Evolutionary conservation across 306 rosid species (phyloP).

Genomic region (Dalbergia oliveri): DNA sequence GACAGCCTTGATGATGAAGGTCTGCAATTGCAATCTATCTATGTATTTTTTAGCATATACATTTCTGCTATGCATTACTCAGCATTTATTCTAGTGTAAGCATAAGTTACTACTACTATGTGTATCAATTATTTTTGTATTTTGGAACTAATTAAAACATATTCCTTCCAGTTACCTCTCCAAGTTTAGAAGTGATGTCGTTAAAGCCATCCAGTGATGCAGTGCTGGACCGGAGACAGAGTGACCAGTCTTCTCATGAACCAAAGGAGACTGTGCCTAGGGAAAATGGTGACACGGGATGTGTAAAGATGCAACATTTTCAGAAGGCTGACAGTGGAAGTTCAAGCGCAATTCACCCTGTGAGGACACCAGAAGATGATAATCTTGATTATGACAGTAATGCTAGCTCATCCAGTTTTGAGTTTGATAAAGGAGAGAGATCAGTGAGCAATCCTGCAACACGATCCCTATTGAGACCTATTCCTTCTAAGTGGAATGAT

Average conservation of each 20-base stretch:
- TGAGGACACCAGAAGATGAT: slow-evolving; percentile 77
- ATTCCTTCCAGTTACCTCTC: slow-evolving; percentile 66
- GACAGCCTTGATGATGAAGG: slow-evolving; percentile 82
- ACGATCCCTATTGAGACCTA: slow-evolving; percentile 75
- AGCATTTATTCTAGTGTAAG: neutral
- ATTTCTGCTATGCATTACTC: neutral
- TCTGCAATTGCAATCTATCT: slow-evolving; percentile 34
- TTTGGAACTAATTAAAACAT: slow-evolving; percentile 41
- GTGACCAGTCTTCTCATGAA: slow-evolving; percentile 48
- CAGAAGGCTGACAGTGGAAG: slow-evolving; percentile 62
- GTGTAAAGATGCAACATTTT: slow-evolving; percentile 59
- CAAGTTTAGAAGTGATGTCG: slow-evolving; percentile 60
- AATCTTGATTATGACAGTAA: slow-evolving; percentile 93
- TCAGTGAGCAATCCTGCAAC: slow-evolving; percentile 59
- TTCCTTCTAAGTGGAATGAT: slow-evolving; percentile 95
- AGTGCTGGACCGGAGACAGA: slow-evolving; percentile 37
- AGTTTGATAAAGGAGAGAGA: slow-evolving; percentile 91
- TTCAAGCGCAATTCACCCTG: slow-evolving; percentile 71
- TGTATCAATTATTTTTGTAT: slow-evolving; percentile 4
- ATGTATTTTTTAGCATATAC: neutral
- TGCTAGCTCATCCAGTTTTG: slow-evolving; percentile 98
- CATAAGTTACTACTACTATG: neutral
- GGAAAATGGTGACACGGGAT: slow-evolving; percentile 55
- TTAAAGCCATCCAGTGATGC: slow-evolving; percentile 53
- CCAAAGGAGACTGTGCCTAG: slow-evolving; percentile 56